Percentiles rank a stretch among this genome's conserved stretches.
Conservation (phyloP, 108 stramenopile species). For the Skeletonema menzelii region DNA sequence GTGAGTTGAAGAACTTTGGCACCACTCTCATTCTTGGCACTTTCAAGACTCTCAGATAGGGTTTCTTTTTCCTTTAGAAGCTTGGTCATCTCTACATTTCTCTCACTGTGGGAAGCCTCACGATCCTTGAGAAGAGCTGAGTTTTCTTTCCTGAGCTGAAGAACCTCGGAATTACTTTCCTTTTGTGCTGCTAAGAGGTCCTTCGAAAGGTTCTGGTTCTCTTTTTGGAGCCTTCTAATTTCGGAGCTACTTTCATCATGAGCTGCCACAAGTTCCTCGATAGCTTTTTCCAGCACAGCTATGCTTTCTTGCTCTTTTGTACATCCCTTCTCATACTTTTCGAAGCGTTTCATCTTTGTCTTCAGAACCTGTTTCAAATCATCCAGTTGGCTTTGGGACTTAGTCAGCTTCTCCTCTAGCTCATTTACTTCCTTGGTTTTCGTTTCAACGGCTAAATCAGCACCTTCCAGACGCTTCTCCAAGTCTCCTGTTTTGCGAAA, state of each 20-base stretch:
- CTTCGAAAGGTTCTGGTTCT: neutral
- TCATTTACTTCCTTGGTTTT: slow-evolving; percentile 24
- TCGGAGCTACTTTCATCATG: neutral
- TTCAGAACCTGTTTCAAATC: slow-evolving; percentile 20
- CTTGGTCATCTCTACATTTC: neutral
- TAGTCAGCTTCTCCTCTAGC: slow-evolving; percentile 6
- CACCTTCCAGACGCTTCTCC: slow-evolving; percentile 18
- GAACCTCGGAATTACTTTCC: neutral
- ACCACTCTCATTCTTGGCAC: neutral
- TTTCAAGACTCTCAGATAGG: neutral
- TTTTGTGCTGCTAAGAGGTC: neutral
- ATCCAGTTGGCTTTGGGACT: slow-evolving; percentile 12
- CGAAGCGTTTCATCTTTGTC: slow-evolving; percentile 21
- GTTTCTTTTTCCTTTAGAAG: neutral
- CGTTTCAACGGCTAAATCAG: neutral
- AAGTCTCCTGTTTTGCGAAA: slow-evolving; percentile 11
- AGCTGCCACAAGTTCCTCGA: slow-evolving; percentile 7
- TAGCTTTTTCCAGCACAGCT: slow-evolving; percentile 25
- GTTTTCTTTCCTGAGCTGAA: neutral
- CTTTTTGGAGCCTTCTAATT: neutral
- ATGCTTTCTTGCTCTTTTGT: slow-evolving; percentile 43
- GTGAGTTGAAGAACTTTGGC: neutral
- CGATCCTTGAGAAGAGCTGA: neutral
- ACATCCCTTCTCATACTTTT: slow-evolving; percentile 24
- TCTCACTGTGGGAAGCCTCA: neutral